Evolutionary conservation across 352 stramenopile genomes (phyloP).

Genomic region (Phytophthora uliginosa): DNA sequence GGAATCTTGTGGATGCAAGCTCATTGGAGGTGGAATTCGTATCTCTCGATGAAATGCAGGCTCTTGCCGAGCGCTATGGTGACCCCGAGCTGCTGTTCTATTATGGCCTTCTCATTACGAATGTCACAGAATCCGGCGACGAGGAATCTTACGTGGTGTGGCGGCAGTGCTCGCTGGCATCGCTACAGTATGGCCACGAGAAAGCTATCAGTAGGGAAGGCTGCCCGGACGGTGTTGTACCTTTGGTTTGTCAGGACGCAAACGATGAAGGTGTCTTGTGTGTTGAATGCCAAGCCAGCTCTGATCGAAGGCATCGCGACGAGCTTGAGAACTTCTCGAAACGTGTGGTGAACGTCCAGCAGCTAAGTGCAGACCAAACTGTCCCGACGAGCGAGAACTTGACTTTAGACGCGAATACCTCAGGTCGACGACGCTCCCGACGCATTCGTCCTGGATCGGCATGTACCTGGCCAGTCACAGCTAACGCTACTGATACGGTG

Average conservation of each 20-base stretch:
- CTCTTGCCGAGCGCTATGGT: conserved; percentile 69
- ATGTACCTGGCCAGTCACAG: conserved; percentile 56
- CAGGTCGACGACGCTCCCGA: conserved; percentile 67
- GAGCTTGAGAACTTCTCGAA: conserved; percentile 76
- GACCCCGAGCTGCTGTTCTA: conserved; percentile 56
- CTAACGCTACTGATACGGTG: conserved; percentile 75
- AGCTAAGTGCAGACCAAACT: conserved; percentile 64
- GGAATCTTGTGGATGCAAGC: conserved; percentile 46
- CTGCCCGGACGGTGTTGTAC: conserved; percentile 38
- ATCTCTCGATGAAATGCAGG: conserved; percentile 64
- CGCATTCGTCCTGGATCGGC: conserved; percentile 66
- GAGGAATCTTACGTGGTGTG: conserved; percentile 43
- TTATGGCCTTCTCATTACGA: conserved; percentile 49
- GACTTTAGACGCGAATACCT: conserved; percentile 45
- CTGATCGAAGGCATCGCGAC: conserved; percentile 49
- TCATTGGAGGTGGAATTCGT: conserved; percentile 73
- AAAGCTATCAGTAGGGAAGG: conserved; percentile 21
- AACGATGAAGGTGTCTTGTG: conserved; percentile 51
- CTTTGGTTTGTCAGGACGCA: conserved; percentile 38
- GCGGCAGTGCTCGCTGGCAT: conserved; percentile 56
- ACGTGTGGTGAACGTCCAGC: conserved; percentile 66
- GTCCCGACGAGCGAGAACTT: conserved; percentile 59
- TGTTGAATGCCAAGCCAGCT: conserved; percentile 57
- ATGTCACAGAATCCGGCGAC: conserved; percentile 12
- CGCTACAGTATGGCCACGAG: conserved; percentile 43